phyloP scores from a whole-genome alignment of 495 filamentous ascomycete genomes.

The Melanomma pulvis-pyrius region DNA sequence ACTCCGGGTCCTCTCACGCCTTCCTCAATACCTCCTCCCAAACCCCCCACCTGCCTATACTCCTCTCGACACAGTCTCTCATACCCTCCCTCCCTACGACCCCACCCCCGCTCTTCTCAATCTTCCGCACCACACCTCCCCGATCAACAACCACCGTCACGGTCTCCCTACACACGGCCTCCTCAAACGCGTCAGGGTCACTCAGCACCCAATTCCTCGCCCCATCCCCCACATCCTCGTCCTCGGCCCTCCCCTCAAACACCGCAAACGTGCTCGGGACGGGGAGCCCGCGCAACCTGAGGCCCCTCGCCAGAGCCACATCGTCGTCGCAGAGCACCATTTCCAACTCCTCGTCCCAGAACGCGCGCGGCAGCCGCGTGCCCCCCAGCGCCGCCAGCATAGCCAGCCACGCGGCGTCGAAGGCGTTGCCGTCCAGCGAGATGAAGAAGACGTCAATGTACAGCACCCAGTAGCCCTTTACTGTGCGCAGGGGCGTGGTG shows the following conservation, averaged over 20 bases:
- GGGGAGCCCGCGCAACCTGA: slow-evolving; percentile 63
- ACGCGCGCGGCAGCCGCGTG: slow-evolving; percentile 76
- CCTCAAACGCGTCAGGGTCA: slow-evolving; percentile 90
- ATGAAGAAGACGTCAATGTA: slow-evolving; percentile 92
- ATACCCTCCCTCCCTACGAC: slow-evolving; percentile 59
- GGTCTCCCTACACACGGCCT: slow-evolving; percentile 73
- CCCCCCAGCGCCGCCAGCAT: slow-evolving; percentile 79
- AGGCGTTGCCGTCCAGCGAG: slow-evolving; percentile 85
- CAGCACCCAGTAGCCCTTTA: slow-evolving; percentile 90
- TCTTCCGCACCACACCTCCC: slow-evolving; percentile 57
- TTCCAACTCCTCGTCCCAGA: slow-evolving; percentile 84
- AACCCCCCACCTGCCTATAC: slow-evolving; percentile 59
- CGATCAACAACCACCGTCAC: slow-evolving; percentile 74
- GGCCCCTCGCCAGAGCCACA: slow-evolving; percentile 50
- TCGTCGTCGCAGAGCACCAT: slow-evolving; percentile 72
- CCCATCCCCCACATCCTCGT: slow-evolving; percentile 38
- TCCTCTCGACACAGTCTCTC: slow-evolving; percentile 56
- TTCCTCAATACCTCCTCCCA: slow-evolving; percentile 46
- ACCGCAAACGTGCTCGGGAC: slow-evolving; percentile 74
- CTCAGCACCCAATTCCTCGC: slow-evolving; percentile 73
- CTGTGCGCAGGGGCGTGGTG: slow-evolving; percentile 51
- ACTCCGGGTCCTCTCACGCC: not conserved
- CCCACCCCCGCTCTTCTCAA: slow-evolving; percentile 84
- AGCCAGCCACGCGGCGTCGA: slow-evolving; percentile 86
- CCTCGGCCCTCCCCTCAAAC: slow-evolving; percentile 56